Conservation (phyloP, 2,329 filamentous ascomycete genomes). For the Aspergillus fumigatiaffinis region DNA sequence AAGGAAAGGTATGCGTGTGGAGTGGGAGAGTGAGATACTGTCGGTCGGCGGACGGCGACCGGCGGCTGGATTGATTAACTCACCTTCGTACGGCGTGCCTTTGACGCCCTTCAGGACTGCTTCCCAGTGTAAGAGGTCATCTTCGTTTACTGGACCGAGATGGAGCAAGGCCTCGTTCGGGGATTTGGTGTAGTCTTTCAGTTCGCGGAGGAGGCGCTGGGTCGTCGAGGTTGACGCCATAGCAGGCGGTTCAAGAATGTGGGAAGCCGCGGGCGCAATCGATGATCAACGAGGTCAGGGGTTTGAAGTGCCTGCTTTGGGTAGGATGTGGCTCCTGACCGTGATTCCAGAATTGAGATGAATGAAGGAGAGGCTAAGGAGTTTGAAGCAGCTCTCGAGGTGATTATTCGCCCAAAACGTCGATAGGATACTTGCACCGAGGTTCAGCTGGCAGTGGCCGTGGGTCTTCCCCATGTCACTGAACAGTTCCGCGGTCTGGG, state of each 20-base stretch:
- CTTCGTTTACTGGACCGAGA: slow-evolving; percentile 54
- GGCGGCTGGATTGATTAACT: neutral
- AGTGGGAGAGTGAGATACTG: neutral
- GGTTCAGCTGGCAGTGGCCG: neutral
- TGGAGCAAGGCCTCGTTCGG: slow-evolving; percentile 56
- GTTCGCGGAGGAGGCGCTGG: slow-evolving; percentile 60
- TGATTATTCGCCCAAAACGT: neutral
- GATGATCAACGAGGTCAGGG: neutral
- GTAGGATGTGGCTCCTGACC: neutral
- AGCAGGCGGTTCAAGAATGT: slow-evolving; percentile 2
- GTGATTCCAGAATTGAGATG: neutral
- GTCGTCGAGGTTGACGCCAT: slow-evolving; percentile 33
- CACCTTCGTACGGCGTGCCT: slow-evolving; percentile 60
- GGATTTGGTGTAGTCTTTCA: slow-evolving; percentile 54
- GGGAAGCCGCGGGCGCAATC: neutral
- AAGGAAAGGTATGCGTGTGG: neutral
- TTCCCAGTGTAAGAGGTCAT: slow-evolving; percentile 57
- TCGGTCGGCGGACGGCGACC: neutral
- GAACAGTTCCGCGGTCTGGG: slow-evolving; percentile 1
- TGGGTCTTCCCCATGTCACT: neutral
- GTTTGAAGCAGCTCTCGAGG: neutral
- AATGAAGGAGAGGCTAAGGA: neutral
- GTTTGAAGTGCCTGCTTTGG: neutral
- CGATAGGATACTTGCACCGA: neutral
- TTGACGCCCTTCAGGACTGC: slow-evolving; percentile 58